Evolutionary conservation across 2,329 filamentous ascomycete genomes (phyloP).

Genomic region (Fusarium sp.): DNA sequence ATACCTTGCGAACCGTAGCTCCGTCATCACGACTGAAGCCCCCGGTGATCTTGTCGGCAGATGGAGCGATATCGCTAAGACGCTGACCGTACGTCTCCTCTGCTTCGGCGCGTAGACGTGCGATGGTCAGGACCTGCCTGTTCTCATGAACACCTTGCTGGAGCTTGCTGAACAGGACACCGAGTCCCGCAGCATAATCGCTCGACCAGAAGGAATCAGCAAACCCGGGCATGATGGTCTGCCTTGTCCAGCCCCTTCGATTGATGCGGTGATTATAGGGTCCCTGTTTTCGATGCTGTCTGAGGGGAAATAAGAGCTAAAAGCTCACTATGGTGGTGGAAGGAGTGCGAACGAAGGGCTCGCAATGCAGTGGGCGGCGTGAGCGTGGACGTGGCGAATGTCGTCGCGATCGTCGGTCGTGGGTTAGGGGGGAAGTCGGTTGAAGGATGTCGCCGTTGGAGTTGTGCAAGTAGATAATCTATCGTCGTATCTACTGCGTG

Average conservation of each 20-base stretch:
- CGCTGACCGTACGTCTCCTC: conserved; percentile 89
- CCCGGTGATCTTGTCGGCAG: conserved; percentile 82
- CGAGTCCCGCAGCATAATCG: conserved; percentile 95
- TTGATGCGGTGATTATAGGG: conserved; percentile 17
- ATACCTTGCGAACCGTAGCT: conserved; percentile 92
- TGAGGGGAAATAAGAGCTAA: conserved; percentile 13
- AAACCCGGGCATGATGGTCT: conserved; percentile 81
- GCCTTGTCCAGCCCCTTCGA: conserved; percentile 43
- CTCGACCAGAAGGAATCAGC: conserved; percentile 97
- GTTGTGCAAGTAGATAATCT: conserved; percentile 15
- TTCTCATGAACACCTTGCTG: conserved; percentile 97
- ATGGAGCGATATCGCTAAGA: conserved; percentile 82
- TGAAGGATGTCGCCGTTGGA: conserved; percentile 15
- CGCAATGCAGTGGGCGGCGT: conserved; percentile 10
- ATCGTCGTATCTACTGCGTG: conserved; percentile 40
- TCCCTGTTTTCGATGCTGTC: conserved; percentile 18
- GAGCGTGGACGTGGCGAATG: conserved; percentile 15
- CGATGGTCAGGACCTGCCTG: conserved; percentile 90
- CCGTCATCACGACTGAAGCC: conserved; percentile 94
- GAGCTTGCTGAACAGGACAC: conserved; percentile 94
- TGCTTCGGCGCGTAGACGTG: conserved; percentile 93
- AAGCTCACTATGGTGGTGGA: conserved; percentile 24
- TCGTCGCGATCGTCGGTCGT: conserved; percentile 30
- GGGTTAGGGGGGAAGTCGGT: conserved; percentile 14
- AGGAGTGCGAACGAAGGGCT: conserved; percentile 15